Base-by-base conservation (phyloP, 495 filamentous ascomycete species). In the Cercophora samala region DNA sequence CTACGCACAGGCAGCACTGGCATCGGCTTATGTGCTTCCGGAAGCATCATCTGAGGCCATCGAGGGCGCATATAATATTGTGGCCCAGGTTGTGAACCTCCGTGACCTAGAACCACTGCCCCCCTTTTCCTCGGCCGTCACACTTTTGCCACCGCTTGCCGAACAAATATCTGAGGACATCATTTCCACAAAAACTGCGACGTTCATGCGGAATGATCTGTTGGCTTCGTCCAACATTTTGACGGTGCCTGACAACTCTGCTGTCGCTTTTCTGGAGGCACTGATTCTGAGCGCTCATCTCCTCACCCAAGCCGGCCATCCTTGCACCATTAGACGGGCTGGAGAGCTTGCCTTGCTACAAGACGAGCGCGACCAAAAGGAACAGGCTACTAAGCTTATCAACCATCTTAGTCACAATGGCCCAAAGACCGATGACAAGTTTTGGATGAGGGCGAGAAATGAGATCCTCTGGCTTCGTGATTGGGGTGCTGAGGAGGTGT, bases 391-490 rank as follows among this genome's bases (percentile, higher is more conserved):
- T 21, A 89, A 81, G 60, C 81, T 91, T 11, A 83, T 96, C 22
- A 81, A 84, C 52, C 80, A 80, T 3, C 74, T 83, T 4, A 74
- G 79, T 26, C 82, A 79, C 32, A 82, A 85, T 21, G 74, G 82
- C 0, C 75, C 81, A 0, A 86, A 82, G 61, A 85, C 82, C 56
- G 86, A 90, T 66, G 86, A 88, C 24, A 85, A 83, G 67, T 86
- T 88, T 60, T 96, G 93, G 93, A 80, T 80, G 51, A 77, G 77
- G 23, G 81, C 86, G 8, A 83, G 91, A 51, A 82, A 86, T 61
- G 86, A 90, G 72, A 74, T 97, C 18, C 77, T 94, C 1, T 97
- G 93, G 93, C 85, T 97, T 29, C 86, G 87, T 71, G 85, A 88
- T 74, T 96, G 93, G 93, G 90, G 87, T 23, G 78, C 81, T 2